These are phyloP conservation scores for Nevesoporus exiguus DNA, from an alignment of 768 basidiomycete species.

Conservation along the genomic window DNA sequence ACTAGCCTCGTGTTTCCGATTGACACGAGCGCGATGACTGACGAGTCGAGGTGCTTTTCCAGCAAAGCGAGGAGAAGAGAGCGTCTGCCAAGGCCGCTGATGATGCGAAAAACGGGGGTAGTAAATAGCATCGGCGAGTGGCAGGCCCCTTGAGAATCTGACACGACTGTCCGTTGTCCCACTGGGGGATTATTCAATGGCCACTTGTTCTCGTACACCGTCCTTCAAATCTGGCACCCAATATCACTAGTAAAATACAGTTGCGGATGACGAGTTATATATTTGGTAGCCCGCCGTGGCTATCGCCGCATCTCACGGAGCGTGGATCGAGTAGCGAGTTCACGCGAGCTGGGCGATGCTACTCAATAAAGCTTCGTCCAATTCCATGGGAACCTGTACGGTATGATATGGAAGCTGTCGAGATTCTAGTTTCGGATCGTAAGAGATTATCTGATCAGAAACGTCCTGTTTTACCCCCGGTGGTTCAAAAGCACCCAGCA, in stretches of 20 bases:
- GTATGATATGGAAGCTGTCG: conserved; percentile 9
- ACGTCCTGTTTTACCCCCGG: conserved; percentile 5
- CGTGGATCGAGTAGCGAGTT: conserved; percentile 16
- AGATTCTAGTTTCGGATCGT: conserved; percentile 14
- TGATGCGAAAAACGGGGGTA: conserved; percentile 5
- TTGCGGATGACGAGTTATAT: conserved; percentile 1
- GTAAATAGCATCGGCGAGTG: conserved; percentile 37
- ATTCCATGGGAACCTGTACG: conserved; percentile 4
- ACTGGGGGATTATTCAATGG: conserved; percentile 15
- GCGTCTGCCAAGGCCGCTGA: conserved; percentile 28
- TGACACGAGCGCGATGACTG: neutral
- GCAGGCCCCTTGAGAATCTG: conserved; percentile 19
- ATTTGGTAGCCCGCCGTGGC: conserved; percentile 16
- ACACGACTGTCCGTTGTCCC: neutral
- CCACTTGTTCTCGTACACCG: conserved; percentile 11
- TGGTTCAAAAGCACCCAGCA: conserved; percentile 9
- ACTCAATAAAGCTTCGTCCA: conserved; percentile 6
- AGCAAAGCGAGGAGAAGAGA: conserved; percentile 59
- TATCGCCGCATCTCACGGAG: conserved; percentile 25
- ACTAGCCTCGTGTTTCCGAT: conserved; percentile 5
- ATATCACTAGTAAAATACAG: conserved; percentile 8
- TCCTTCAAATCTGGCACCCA: conserved; percentile 11
- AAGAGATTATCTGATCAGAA: conserved; percentile 13
- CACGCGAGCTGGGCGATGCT: neutral
- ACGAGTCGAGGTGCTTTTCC: conserved; percentile 3